Base-by-base conservation (phyloP, 208 protist genomes). In the Blechomonas ayalai region DNA sequence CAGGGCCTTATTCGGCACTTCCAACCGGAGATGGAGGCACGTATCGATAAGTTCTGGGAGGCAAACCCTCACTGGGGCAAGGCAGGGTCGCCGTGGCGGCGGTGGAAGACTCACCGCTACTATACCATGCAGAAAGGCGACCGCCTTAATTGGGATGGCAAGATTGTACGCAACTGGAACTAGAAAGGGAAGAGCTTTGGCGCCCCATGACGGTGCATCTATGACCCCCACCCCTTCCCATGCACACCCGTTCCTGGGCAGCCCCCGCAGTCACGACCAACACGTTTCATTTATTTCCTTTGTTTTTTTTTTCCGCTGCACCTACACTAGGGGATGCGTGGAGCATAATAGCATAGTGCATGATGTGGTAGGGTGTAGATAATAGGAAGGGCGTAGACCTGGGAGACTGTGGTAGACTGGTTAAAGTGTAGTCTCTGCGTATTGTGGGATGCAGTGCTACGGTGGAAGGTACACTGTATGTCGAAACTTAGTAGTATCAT, bases 1-100 rank as follows among this genome's bases (percentile, higher is more conserved):
- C 97, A 98, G 65, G 97, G 97, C 22, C 80, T 99, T 35, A 97
- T 99, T 41, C 77, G 96, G 36, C 93, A 98, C 73, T 99, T 98
- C 65, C 59, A 84, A 15, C 96, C 86, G 2, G 73, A 97, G 50
- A 80, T 99, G 25, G 96, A 98, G 69, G 83, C 92, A 29, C 82
- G 97, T 44, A 98, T 98, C 47, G 80, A 88, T 31, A 31, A 65
- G 36, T 97, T 78, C 77, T 80, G 90, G 73, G 71, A 75, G 53
- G 85, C 78, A 4, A 90, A 90, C 64, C 85, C 82, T 8, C 82
- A 89, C 57, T 94, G 79, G 81, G 80, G 81, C 4, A 65, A 89
- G 52, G n/a, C 70, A 12, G 81, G 81, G 25, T 85, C 77, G 16
- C 81, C 80, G 49, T 86, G 73, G 77, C 70, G 80, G 18, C 76